Evolutionary conservation across 352 stramenopile species (phyloP).

Genomic region (Globisporangium viniferum): DNA sequence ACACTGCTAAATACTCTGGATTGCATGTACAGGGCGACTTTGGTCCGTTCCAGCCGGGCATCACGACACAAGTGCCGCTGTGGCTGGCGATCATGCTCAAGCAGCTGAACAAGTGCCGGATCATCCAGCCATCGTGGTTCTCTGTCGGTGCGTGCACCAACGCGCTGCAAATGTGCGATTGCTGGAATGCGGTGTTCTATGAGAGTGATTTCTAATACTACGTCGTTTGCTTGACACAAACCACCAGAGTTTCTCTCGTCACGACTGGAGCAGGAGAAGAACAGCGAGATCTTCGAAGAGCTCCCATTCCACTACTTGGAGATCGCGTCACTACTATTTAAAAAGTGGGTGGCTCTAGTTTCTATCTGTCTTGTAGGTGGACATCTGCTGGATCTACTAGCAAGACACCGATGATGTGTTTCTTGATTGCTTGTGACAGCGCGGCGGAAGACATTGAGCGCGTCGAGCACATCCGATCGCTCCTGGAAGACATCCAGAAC

Average conservation of each 20-base stretch:
- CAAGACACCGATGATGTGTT: neutral
- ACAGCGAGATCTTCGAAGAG: constrained; percentile 71
- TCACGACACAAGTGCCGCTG: constrained; percentile 77
- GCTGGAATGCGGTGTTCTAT: neutral
- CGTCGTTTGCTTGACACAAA: neutral
- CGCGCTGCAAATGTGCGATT: neutral
- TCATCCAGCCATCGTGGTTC: constrained; percentile 80
- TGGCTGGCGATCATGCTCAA: constrained; percentile 90
- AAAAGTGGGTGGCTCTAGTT: constrained; percentile 49
- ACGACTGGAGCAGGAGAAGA: constrained; percentile 66
- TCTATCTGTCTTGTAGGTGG: constrained; percentile 1
- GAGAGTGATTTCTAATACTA: too few species aligned
- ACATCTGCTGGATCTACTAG: neutral
- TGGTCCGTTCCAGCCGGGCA: constrained; percentile 85
- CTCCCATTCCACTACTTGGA: constrained; percentile 89
- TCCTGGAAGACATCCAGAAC: constrained; percentile 87
- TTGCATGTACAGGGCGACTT: constrained; percentile 59
- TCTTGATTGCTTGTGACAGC: constrained; percentile 25
- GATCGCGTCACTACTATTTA: constrained; percentile 77
- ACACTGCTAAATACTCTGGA: neutral
- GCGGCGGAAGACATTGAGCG: constrained; percentile 82
- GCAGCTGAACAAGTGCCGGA: constrained; percentile 85
- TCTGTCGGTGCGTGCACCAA: constrained; percentile 47
- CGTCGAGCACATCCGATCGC: constrained; percentile 72
- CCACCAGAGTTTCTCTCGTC: constrained; percentile 53